Evolutionary conservation across 164 flowering plant species (phyloP).

Genomic region (Kalanchoe fedtschenkoi): DNA sequence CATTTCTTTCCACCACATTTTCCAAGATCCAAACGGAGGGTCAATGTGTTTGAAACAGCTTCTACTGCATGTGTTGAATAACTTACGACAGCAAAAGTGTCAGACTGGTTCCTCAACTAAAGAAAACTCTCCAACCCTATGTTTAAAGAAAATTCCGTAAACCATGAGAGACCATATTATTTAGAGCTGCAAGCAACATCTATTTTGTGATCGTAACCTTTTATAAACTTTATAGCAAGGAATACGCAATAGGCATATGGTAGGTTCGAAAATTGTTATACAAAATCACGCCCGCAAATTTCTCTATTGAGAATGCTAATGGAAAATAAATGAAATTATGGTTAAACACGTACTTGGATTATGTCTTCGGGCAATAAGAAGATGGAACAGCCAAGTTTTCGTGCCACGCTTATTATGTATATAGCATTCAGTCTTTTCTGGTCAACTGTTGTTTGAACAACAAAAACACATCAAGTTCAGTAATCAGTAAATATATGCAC

Average conservation of each 20-base stretch:
- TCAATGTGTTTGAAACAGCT: no score
- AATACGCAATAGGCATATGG: background rate
- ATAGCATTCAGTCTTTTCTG: constrained; percentile 7
- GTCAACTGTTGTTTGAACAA: constrained; percentile 4
- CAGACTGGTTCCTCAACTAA: background rate
- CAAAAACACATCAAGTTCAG: background rate
- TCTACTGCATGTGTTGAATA: background rate
- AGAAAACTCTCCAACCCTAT: background rate
- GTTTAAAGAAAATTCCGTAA: background rate
- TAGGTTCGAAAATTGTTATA: background rate
- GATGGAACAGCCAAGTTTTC: constrained; percentile 8
- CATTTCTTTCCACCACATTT: no score
- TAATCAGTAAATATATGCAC: background rate
- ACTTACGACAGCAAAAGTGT: background rate
- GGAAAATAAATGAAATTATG: background rate
- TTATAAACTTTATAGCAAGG: background rate
- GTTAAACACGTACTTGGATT: background rate
- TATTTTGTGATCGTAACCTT: no score
- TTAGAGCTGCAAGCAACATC: background rate
- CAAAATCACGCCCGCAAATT: background rate
- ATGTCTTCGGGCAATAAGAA: constrained; percentile 9
- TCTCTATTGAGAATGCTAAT: background rate
- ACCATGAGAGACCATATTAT: background rate
- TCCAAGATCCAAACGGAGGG: no score
- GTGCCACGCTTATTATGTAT: constrained; percentile 5